Base-by-base conservation (phyloP, 495 filamentous ascomycete genomes). In the Saxophila tyrrhenica region DNA sequence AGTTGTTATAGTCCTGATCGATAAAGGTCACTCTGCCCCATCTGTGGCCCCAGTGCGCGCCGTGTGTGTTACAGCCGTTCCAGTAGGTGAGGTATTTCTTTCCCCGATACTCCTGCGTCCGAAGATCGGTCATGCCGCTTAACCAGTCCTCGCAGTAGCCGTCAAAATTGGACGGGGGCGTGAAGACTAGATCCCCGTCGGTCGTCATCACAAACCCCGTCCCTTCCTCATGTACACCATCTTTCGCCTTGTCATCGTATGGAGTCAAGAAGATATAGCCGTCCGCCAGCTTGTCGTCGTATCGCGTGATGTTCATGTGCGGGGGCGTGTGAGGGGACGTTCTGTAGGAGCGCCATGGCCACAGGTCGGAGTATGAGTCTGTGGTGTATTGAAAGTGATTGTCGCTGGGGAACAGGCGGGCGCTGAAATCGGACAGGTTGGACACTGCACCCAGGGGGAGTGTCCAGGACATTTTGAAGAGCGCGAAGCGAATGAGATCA, bases 1-100 rank as follows among this genome's bases (percentile, higher is more conserved):
- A 42, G 50, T 39, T 25, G 38, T 59, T 47, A 39, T 62, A 62
- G 22, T 35, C 19, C 15, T 42, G 25, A 29, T 62, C 57, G 13
- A 62, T 39, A 19, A 62, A 48, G 1, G 49, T 49, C 7, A 62
- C 57, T 19, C 50, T 60, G 29, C 56, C 57, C 39, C 57, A 62
- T 11, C 56, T 52, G 21, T 62, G 60, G 15, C 52, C 56, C 29
- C 51, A 39, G 20, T 62, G 59, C 38, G 24, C 52, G 22, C 50
- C 50, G 13, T 35, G 21, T 11, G 49, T 49, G 16, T 38, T 46
- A 23, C 45, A 9, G 15, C 60, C 60, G 2, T 39, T 41, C 60
- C 56, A 59, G 45, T 50, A 60, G 7, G 51, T 55, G 3, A 62
- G 29, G 19, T 50, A 24, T 24, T 19, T 19, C 32, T 48, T 25